phyloP scores from a whole-genome alignment of 768 basidiomycete species.

The Phallus indusiatus region DNA sequence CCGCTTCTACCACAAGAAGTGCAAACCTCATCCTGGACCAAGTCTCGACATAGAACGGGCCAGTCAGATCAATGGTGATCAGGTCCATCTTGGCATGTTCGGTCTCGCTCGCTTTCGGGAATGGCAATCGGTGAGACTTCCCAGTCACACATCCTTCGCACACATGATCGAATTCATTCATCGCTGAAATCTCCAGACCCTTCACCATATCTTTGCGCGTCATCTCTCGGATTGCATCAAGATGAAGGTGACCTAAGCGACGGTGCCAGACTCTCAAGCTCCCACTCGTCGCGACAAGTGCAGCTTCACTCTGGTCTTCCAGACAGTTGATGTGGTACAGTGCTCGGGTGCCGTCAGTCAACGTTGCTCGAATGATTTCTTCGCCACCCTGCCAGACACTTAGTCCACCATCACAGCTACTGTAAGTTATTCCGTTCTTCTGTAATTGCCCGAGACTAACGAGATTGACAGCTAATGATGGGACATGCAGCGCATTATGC shows the following conservation, averaged over 20 bases:
- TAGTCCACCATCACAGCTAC: neutral
- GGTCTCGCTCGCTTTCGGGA: slow-evolving; percentile 24
- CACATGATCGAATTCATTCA: slow-evolving; percentile 11
- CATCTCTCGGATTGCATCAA: slow-evolving; percentile 13
- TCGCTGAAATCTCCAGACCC: slow-evolving; percentile 17
- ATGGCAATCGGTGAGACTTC: slow-evolving; percentile 23
- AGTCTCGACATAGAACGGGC: slow-evolving; percentile 12
- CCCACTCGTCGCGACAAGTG: slow-evolving; percentile 12
- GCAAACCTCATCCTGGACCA: slow-evolving; percentile 4
- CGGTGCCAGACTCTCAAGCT: slow-evolving; percentile 18
- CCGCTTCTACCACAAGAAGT: neutral
- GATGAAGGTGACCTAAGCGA: slow-evolving; percentile 19
- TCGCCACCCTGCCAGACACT: slow-evolving; percentile 1
- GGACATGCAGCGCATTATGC: slow-evolving; percentile 12
- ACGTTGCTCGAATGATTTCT: neutral
- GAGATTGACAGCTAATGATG: slow-evolving; percentile 13
- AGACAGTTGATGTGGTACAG: slow-evolving; percentile 7
- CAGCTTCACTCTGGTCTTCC: neutral
- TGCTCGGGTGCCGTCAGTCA: slow-evolving; percentile 4
- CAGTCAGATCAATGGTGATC: slow-evolving; percentile 11
- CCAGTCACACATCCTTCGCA: slow-evolving; percentile 28
- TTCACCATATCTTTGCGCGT: slow-evolving; percentile 15
- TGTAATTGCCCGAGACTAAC: too few relatives aligned
- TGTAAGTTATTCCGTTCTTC: neutral
- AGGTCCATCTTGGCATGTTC: slow-evolving; percentile 15